Conservation (phyloP, 805 yeast genomes). For the Metschnikowia baotianmanensis region DNA sequence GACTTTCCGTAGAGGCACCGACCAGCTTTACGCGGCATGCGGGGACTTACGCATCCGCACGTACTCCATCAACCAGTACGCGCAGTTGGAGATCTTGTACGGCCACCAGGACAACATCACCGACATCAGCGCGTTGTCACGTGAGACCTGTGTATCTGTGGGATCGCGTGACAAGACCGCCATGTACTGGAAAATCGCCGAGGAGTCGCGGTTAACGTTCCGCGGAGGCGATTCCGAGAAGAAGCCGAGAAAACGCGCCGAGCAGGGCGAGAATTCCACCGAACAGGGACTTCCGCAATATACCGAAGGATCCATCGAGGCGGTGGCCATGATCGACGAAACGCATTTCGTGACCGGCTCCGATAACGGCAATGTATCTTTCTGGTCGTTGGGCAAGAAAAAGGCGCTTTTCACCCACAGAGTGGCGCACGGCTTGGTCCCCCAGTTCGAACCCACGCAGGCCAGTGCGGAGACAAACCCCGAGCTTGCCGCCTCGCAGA, state of each 20-base stretch:
- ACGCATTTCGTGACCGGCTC: conserved; percentile 92
- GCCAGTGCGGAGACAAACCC: conserved; percentile 55
- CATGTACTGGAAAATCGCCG: conserved; percentile 94
- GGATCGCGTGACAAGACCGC: conserved; percentile 95
- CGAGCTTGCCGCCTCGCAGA: conserved; percentile 44
- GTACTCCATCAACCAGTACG: conserved; percentile 77
- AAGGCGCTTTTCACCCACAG: conserved; percentile 73
- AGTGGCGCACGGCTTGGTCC: conserved; percentile 72
- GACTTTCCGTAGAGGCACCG: conserved; percentile 74
- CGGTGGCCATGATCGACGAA: conserved; percentile 88
- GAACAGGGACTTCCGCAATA: conserved; percentile 37
- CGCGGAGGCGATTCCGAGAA: conserved; percentile 76
- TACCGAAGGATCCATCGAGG: conserved; percentile 86
- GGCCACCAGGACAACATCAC: conserved; percentile 93
- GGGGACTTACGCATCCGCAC: conserved; percentile 90
- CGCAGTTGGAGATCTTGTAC: conserved; percentile 86
- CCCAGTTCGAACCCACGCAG: conserved; percentile 38
- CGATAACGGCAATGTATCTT: conserved; percentile 85
- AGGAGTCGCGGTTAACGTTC: conserved; percentile 89
- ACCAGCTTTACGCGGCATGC: conserved; percentile 88
- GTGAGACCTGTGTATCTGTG: conserved; percentile 93
- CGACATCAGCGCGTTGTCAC: conserved; percentile 75
- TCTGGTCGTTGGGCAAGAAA: conserved; percentile 91
- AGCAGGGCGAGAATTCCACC: conserved; percentile 17
- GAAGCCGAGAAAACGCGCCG: conserved; percentile 32